Evolutionary conservation across 306 rosid species (phyloP).

Genomic region (Trifolium subterraneum): DNA sequence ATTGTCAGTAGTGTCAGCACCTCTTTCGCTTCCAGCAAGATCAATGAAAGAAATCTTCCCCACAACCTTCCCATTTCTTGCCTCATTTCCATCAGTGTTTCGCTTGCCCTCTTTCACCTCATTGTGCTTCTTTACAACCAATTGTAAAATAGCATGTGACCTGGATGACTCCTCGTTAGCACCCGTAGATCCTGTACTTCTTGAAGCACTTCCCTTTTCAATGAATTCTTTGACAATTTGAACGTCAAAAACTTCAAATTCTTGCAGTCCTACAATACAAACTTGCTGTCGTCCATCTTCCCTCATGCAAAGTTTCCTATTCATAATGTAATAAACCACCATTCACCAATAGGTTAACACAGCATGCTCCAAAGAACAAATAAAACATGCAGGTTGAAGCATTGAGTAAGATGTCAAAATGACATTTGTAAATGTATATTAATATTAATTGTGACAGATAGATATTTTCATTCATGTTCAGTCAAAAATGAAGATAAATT

Average conservation of each 20-base stretch:
- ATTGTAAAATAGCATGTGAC: conserved; percentile 97
- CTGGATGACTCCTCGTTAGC: conserved; percentile 99
- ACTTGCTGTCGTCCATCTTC: conserved; percentile 99
- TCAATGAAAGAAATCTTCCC: conserved; percentile 98
- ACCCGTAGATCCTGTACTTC: conserved; percentile 99
- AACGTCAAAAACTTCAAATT: conserved; percentile 97
- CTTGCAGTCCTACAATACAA: conserved; percentile 99
- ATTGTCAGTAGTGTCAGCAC: conserved; percentile 99
- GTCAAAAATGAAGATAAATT: conserved; percentile 25
- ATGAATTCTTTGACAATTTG: conserved; percentile 91
- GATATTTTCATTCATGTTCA: conserved; percentile 28
- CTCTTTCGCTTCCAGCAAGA: conserved; percentile 99
- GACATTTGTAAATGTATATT: conserved; percentile 5
- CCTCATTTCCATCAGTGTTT: conserved; percentile 81
- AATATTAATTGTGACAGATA: conserved; percentile 32
- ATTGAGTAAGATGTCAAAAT: conserved; percentile 10
- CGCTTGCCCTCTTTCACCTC: conserved; percentile 84
- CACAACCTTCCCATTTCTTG: conserved; percentile 82
- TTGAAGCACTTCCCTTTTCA: conserved; percentile 90
- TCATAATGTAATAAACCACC: conserved; percentile 32
- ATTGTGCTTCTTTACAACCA: conserved; percentile 81
- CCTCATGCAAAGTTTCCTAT: conserved; percentile 97
- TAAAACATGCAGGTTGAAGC: conserved; percentile 31
- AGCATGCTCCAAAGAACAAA: conserved; percentile 15
- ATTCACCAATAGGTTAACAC: conserved; percentile 11